Evolutionary conservation across 2,329 filamentous ascomycete genomes (phyloP).

Genomic region (Capronia epimyces): DNA sequence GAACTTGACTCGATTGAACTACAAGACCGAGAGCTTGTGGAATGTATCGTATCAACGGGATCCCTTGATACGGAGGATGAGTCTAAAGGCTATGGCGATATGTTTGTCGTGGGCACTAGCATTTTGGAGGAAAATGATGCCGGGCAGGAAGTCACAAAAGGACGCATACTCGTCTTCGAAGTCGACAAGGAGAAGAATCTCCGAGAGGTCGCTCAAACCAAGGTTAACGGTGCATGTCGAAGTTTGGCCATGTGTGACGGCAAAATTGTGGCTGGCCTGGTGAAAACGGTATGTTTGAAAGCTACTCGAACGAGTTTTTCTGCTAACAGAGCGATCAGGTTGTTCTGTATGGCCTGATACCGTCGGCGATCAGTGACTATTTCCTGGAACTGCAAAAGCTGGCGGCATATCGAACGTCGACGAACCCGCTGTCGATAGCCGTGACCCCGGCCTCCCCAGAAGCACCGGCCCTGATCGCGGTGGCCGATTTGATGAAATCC

Average conservation of each 20-base stretch:
- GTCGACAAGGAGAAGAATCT: conserved; percentile 65
- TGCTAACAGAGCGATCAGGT: conserved; percentile 38
- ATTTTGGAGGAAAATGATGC: conserved; percentile 60
- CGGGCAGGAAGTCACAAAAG: conserved; percentile 50
- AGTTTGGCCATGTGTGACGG: conserved; percentile 69
- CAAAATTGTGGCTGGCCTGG: conserved; percentile 77
- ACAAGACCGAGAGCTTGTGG: conserved; percentile 67
- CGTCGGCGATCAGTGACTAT: conserved; percentile 28
- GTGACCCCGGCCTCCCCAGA: conserved; percentile 50
- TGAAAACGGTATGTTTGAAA: conserved; percentile 64
- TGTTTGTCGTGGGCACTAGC: conserved; percentile 88
- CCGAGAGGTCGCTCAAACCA: conserved; percentile 63
- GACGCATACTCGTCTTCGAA: conserved; percentile 79
- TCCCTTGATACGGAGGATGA: conserved; percentile 49
- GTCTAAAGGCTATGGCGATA: conserved; percentile 52
- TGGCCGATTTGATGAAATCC: conserved; percentile 93
- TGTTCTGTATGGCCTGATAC: conserved; percentile 52
- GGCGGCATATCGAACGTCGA: conserved; percentile 73
- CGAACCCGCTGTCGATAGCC: conserved; percentile 74
- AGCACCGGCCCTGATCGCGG: conserved; percentile 62
- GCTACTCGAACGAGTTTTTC: background rate
- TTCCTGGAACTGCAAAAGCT: conserved; percentile 58
- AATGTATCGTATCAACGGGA: conserved; percentile 73
- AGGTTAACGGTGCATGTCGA: conserved; percentile 73
- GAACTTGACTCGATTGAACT: conserved; percentile 67